phyloP scores from a whole-genome alignment of 495 filamentous ascomycete genomes.

The Saxophila tyrrhenica region DNA sequence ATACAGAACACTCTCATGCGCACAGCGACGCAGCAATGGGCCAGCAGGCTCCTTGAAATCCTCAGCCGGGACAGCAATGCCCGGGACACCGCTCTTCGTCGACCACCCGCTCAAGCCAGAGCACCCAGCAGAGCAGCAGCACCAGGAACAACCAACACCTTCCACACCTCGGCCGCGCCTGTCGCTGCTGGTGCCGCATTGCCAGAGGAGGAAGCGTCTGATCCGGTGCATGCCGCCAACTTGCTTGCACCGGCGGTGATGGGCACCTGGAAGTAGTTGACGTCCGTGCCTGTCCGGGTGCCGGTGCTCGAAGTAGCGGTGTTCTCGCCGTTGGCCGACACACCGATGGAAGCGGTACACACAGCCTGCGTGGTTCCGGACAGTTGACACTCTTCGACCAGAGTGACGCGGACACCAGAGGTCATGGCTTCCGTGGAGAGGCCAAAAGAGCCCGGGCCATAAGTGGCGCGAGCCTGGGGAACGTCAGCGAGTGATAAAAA shows the following conservation, averaged over 20 bases:
- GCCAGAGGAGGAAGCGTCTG: background rate
- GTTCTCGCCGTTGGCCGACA: background rate
- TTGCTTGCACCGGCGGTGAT: constrained; percentile 8
- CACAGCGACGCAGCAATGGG: background rate
- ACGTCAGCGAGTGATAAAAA: background rate
- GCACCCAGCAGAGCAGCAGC: constrained; percentile 9
- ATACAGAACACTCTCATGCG: background rate
- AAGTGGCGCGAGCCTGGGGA: background rate
- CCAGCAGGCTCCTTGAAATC: no score
- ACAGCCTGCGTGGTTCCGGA: constrained; percentile 5
- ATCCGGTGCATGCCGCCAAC: background rate
- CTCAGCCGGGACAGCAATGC: no score
- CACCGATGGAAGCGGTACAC: background rate
- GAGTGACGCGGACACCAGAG: background rate
- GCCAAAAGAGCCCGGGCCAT: background rate
- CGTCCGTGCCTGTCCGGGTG: constrained; percentile 1
- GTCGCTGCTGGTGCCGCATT: background rate
- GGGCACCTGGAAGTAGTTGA: constrained; percentile 4
- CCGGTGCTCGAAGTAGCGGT: background rate
- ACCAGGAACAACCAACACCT: constrained; percentile 10
- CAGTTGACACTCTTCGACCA: constrained; percentile 2
- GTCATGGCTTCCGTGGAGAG: background rate
- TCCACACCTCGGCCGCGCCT: constrained; percentile 3
- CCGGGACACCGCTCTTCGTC: no score
- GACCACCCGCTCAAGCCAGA: no score